Conservation (phyloP, 2,329 filamentous ascomycete genomes). For the Arachnomyces sp. region DNA sequence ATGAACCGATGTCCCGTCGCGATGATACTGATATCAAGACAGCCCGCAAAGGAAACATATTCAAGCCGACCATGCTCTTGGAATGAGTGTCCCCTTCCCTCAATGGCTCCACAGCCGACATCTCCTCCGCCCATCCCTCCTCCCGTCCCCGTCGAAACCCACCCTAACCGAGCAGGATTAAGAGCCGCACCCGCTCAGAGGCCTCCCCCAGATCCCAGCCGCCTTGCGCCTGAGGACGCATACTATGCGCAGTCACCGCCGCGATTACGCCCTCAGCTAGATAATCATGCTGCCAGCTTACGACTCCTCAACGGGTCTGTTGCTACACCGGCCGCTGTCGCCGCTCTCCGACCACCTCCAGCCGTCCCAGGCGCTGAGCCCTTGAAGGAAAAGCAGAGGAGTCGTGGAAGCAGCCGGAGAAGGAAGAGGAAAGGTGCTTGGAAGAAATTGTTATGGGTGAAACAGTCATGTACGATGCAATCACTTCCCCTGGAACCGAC, state of each 20-base stretch:
- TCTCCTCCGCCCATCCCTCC: slow-evolving; percentile 32
- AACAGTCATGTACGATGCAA: slow-evolving; percentile 67
- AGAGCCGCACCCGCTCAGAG: slow-evolving; percentile 29
- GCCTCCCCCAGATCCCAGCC: slow-evolving; percentile 51
- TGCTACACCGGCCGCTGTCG: slow-evolving; percentile 32
- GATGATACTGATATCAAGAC: slow-evolving; percentile 1
- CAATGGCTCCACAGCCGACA: slow-evolving; percentile 26
- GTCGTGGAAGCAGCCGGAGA: slow-evolving; percentile 54
- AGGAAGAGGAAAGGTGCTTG: slow-evolving; percentile 65
- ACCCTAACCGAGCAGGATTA: slow-evolving; percentile 34
- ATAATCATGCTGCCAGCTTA: slow-evolving; percentile 29
- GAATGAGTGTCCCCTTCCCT: slow-evolving; percentile 21
- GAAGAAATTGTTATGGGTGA: slow-evolving; percentile 98
- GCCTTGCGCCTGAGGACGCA: slow-evolving; percentile 77
- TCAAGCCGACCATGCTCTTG: slow-evolving; percentile 19
- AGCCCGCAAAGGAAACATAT: background rate
- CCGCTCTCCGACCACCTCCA: slow-evolving; percentile 35
- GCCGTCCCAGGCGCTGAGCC: slow-evolving; percentile 30
- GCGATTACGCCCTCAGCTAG: slow-evolving; percentile 36
- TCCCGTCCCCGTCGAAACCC: slow-evolving; percentile 39
- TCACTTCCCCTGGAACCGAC: background rate
- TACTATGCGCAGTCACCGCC: slow-evolving; percentile 58
- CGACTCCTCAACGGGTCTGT: slow-evolving; percentile 31
- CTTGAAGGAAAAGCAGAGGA: slow-evolving; percentile 38
- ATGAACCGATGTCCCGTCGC: too few relatives aligned